Percentiles rank a stretch among this genome's conserved stretches.
These are phyloP conservation scores for Paecilomyces formosus DNA, from an alignment of 2,329 filamentous ascomycete species.

Conservation along the genomic window DNA sequence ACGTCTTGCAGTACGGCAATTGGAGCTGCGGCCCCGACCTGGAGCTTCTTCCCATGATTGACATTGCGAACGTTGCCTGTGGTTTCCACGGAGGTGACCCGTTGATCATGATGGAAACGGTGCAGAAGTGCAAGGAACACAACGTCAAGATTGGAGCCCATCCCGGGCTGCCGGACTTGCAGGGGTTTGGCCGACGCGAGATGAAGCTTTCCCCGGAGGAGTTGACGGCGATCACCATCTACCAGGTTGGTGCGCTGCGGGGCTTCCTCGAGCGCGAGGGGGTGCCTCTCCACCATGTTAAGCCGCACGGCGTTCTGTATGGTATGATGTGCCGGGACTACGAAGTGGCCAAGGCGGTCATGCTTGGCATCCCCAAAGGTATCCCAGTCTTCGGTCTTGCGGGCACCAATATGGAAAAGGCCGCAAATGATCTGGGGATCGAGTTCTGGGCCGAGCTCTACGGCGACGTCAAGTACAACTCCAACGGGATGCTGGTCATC, in stretches of 20 bases:
- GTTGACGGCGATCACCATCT: conserved; percentile 50
- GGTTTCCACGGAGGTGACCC: conserved; percentile 56
- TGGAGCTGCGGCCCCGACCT: conserved; percentile 49
- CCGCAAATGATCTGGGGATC: conserved; percentile 46
- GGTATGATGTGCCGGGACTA: conserved; percentile 49
- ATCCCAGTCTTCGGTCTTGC: conserved; percentile 48
- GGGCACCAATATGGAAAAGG: conserved; percentile 48
- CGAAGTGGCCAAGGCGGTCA: conserved; percentile 46
- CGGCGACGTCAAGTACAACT: conserved; percentile 50
- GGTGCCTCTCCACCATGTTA: conserved; percentile 53
- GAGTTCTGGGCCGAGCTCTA: conserved; percentile 50
- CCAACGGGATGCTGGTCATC: conserved; percentile 45
- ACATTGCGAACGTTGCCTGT: conserved; percentile 57
- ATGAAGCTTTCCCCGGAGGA: conserved; percentile 54
- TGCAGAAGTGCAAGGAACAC: conserved; percentile 51
- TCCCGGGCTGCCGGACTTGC: conserved; percentile 57
- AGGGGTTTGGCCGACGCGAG: conserved; percentile 57
- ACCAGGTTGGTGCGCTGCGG: conserved; percentile 57
- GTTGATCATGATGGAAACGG: conserved; percentile 56
- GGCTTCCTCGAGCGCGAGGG: conserved; percentile 52
- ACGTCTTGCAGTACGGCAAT: conserved; percentile 32
- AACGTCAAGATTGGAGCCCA: conserved; percentile 54
- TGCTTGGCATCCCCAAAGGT: conserved; percentile 45
- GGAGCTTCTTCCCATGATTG: conserved; percentile 54
- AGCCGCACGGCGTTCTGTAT: conserved; percentile 55